Percentiles rank a stretch among this genome's conserved stretches.
These are phyloP conservation scores for Coemansia sp. DNA, from an alignment of 192 early-diverging fungal genomes.

Conservation along the genomic window DNA sequence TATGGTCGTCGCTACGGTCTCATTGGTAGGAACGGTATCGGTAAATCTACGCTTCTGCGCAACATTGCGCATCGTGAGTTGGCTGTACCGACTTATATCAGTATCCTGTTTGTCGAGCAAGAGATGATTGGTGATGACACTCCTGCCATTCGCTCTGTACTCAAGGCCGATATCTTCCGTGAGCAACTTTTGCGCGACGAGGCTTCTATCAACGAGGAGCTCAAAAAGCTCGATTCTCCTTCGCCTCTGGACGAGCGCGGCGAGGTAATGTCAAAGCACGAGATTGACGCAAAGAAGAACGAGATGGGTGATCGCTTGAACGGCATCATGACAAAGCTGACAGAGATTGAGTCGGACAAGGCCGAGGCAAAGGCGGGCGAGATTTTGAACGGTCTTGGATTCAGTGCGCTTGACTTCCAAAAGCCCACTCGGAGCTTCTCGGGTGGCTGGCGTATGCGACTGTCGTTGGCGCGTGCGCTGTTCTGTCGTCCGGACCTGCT, in stretches of 20 bases:
- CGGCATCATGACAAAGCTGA: conserved; percentile 81
- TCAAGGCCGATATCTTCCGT: conserved; percentile 93
- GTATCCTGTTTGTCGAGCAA: conserved; percentile 97
- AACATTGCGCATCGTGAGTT: conserved; percentile 86
- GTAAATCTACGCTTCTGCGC: conserved; percentile 80
- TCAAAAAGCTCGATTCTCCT: conserved; percentile 42
- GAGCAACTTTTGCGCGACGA: conserved; percentile 89
- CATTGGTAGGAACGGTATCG: conserved; percentile 91
- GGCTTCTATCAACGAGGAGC: conserved; percentile 60
- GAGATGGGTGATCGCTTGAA: conserved; percentile 66
- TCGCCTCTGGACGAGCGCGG: conserved; percentile 54
- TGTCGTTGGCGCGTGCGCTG: conserved; percentile 93
- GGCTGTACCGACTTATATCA: conserved; percentile 85
- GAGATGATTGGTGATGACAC: conserved; percentile 95
- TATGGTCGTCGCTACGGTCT: conserved; percentile 95
- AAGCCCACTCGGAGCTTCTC: conserved; percentile 92
- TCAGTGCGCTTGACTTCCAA: conserved; percentile 74
- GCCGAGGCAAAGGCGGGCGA: conserved; percentile 94
- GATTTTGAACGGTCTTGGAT: conserved; percentile 97
- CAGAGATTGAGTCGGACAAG: conserved; percentile 96
- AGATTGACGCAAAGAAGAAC: conserved; percentile 63
- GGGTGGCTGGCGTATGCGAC: conserved; percentile 99
- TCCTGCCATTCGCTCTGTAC: conserved; percentile 81
- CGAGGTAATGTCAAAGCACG: conserved; percentile 58
- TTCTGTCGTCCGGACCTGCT: conserved; percentile 94